Evolutionary conservation across 2,329 filamentous ascomycete species (phyloP).

Genomic region (Claviceps monticola): DNA sequence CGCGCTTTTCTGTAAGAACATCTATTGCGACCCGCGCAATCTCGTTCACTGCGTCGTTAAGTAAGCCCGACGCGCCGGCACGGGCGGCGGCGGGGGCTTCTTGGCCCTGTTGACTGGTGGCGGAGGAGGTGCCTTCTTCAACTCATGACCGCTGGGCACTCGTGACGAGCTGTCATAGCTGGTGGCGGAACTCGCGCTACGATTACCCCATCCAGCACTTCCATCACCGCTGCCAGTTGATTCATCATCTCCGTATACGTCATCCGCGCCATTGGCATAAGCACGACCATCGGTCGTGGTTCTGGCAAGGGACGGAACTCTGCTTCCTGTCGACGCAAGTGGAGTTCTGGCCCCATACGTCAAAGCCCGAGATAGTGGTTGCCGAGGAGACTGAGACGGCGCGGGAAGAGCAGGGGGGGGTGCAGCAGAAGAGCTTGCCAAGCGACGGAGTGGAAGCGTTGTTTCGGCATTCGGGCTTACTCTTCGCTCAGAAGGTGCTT

Average conservation of each 20-base stretch:
- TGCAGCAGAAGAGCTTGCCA: slow-evolving; percentile 16
- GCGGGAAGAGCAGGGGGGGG: slow-evolving; percentile 21
- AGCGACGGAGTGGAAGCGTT: slow-evolving; percentile 31
- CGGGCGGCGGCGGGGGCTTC: slow-evolving; percentile 23
- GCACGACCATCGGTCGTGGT: slow-evolving; percentile 23
- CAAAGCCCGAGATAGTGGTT: slow-evolving; percentile 1
- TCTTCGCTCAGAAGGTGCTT: background rate
- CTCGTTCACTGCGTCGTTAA: slow-evolving; percentile 5
- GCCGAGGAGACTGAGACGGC: slow-evolving; percentile 13
- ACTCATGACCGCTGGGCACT: slow-evolving; percentile 10
- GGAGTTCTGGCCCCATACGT: slow-evolving; percentile 4
- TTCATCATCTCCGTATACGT: slow-evolving; percentile 36
- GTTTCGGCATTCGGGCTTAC: slow-evolving; percentile 19
- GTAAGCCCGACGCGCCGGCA: slow-evolving; percentile 19
- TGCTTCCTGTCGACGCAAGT: slow-evolving; percentile 9
- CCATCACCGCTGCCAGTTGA: slow-evolving; percentile 35
- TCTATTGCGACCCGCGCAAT: slow-evolving; percentile 1
- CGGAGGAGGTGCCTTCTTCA: slow-evolving; percentile 41
- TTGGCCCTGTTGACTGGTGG: slow-evolving; percentile 34
- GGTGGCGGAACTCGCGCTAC: slow-evolving; percentile 40
- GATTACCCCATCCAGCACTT: slow-evolving; percentile 36
- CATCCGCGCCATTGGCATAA: slow-evolving; percentile 21
- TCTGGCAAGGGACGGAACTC: slow-evolving; percentile 29
- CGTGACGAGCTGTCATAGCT: slow-evolving; percentile 35
- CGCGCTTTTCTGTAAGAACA: background rate